Evolutionary conservation across 495 filamentous ascomycete genomes (phyloP).

Genomic region (Penicillium soppii): DNA sequence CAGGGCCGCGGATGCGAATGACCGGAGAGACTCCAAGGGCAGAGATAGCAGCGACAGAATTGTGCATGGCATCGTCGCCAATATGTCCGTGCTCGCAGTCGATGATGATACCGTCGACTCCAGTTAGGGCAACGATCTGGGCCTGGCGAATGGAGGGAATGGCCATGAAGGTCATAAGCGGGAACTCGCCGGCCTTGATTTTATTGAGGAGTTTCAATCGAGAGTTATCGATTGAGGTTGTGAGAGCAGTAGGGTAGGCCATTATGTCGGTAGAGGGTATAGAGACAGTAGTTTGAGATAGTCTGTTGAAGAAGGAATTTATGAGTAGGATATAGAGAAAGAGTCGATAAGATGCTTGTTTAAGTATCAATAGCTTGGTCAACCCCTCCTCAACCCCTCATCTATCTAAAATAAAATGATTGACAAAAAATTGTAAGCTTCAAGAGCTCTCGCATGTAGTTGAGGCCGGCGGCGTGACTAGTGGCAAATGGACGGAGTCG

Average conservation of each 20-base stretch:
- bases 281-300: not conserved
- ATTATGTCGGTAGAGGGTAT: constrained; percentile 14
- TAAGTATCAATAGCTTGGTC: not conserved
- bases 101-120: constrained; percentile 36
- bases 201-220: constrained; percentile 37
- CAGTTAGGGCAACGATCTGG: constrained; percentile 38
- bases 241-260: constrained; percentile 30
- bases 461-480: not conserved
- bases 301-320: not conserved
- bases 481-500: not conserved
- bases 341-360: not conserved
- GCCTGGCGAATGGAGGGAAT: constrained; percentile 36
- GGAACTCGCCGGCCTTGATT: constrained; percentile 28
- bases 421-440: not conserved
- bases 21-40: constrained; percentile 64
- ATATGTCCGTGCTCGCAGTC: constrained; percentile 30
- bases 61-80: constrained; percentile 76
- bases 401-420: not conserved
- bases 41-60: constrained; percentile 70
- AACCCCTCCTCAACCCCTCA: not conserved
- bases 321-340: not conserved
- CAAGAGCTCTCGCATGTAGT: constrained; percentile 2
- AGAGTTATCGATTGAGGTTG: constrained; percentile 34
- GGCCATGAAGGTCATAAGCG: constrained; percentile 39
- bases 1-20: constrained; percentile 64